These are phyloP conservation scores for Mucor racemosus DNA, from an alignment of 371 early-diverging fungal genomes.

Conservation along the genomic window DNA sequence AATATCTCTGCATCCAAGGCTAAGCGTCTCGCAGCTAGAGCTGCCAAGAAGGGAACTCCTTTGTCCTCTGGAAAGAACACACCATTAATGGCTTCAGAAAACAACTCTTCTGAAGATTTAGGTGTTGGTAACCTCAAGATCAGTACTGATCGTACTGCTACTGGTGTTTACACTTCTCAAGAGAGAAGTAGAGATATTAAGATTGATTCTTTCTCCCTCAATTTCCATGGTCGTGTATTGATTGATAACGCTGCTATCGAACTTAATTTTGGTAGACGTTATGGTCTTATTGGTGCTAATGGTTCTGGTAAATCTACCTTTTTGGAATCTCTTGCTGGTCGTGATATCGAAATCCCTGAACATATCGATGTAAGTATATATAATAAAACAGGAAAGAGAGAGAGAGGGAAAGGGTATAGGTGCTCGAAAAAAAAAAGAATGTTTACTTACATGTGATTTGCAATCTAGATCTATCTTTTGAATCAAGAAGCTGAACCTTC, in stretches of 20 bases:
- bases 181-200: conserved; percentile 93
- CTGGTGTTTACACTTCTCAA: conserved; percentile 95
- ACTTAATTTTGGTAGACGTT: conserved; percentile 97
- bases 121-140: conserved; percentile 41
- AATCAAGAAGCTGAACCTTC: conserved; percentile 96
- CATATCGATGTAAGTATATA: conserved; percentile 88
- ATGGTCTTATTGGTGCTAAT: conserved; percentile 97
- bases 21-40: conserved; percentile 83
- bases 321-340: conserved; percentile 89
- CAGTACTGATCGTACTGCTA: conserved; percentile 77
- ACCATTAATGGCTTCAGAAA: conserved; percentile 34
- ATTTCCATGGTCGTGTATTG: conserved; percentile 91
- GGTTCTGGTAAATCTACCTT: conserved; percentile 99
- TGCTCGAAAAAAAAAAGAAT: too few relatives aligned
- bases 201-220: conserved; percentile 93
- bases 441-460: background rate
- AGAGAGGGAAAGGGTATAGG: background rate
- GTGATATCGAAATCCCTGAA: conserved; percentile 95
- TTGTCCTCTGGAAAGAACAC: conserved; percentile 38
- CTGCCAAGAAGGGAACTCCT: conserved; percentile 55
- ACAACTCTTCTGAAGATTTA: conserved; percentile 44
- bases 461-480: conserved; percentile 66
- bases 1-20: conserved; percentile 76
- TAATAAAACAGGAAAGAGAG: background rate
- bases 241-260: conserved; percentile 94